Evolutionary conservation across 371 early-diverging fungal species (phyloP).

Genomic region (Vairimorpha ceranae): DNA sequence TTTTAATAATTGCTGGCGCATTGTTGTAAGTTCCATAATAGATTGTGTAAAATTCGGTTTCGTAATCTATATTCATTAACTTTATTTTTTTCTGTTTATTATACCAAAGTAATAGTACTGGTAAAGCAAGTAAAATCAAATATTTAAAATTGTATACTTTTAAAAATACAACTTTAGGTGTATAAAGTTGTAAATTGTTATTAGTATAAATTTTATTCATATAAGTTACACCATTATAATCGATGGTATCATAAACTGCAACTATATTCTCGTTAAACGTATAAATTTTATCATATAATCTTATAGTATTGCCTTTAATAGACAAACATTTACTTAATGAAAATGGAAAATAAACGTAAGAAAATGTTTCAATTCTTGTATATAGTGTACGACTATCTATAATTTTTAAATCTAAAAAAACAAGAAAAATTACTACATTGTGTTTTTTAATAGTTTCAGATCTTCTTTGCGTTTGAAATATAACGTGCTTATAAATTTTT

Average conservation of each 20-base stretch:
- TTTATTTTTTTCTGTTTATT: background rate
- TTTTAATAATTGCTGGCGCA: background rate
- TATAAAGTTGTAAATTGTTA: background rate
- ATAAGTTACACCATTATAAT: background rate
- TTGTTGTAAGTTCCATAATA: background rate
- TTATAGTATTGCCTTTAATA: background rate
- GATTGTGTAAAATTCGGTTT: background rate
- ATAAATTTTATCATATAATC: background rate
- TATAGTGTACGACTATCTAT: background rate
- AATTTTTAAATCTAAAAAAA: conserved; percentile 4
- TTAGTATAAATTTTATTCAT: conserved; percentile 1
- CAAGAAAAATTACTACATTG: background rate
- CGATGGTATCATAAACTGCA: background rate
- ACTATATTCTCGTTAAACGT: conserved; percentile 1
- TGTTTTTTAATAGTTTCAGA: background rate
- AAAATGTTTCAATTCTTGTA: background rate
- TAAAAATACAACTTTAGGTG: background rate
- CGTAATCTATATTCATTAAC: background rate
- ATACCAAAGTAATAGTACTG: background rate
- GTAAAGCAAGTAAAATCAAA: background rate
- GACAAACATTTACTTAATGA: background rate
- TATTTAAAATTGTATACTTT: background rate
- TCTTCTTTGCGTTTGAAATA: conserved; percentile 4
- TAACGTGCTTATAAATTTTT: background rate
- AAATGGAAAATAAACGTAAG: conserved; percentile 26